These are phyloP conservation scores for Penicillium sp. DNA, from an alignment of 2,329 filamentous ascomycete genomes.

Conservation along the genomic window DNA sequence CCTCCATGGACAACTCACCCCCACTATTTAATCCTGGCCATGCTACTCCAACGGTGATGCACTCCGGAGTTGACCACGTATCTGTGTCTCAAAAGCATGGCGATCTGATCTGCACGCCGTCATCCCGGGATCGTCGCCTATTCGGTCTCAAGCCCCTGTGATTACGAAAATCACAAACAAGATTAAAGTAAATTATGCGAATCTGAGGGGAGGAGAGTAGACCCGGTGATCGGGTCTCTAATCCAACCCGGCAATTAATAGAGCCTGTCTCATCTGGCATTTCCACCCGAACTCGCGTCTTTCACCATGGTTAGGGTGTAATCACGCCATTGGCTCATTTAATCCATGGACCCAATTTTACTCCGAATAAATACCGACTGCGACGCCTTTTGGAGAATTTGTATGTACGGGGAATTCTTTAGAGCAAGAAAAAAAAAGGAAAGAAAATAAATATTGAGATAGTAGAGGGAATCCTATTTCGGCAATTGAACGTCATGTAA, in stretches of 20 bases:
- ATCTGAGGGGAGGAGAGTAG: background rate
- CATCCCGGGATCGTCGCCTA: constrained; percentile 22
- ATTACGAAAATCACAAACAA: background rate
- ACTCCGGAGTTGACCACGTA: constrained; percentile 24
- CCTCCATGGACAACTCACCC: background rate
- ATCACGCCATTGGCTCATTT: constrained; percentile 16
- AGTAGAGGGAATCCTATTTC: background rate
- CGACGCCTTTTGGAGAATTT: constrained; percentile 2
- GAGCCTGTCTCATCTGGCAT: constrained; percentile 23
- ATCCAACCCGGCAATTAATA: constrained; percentile 19
- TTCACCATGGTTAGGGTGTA: constrained; percentile 4
- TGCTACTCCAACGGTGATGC: background rate
- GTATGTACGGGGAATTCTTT: background rate
- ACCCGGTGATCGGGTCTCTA: background rate
- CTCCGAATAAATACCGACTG: constrained; percentile 23
- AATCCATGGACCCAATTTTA: constrained; percentile 14
- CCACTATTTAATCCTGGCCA: constrained; percentile 2
- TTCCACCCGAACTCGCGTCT: constrained; percentile 17
- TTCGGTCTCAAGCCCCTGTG: constrained; percentile 15
- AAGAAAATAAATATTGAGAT: background rate
- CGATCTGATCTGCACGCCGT: constrained; percentile 30
- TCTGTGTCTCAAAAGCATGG: constrained; percentile 19
- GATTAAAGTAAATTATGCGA: background rate
- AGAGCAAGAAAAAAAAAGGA: background rate
- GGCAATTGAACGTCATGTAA: background rate